Conservation (phyloP, 192 early-diverging fungal genomes). For the Linnemannia zychae region DNA sequence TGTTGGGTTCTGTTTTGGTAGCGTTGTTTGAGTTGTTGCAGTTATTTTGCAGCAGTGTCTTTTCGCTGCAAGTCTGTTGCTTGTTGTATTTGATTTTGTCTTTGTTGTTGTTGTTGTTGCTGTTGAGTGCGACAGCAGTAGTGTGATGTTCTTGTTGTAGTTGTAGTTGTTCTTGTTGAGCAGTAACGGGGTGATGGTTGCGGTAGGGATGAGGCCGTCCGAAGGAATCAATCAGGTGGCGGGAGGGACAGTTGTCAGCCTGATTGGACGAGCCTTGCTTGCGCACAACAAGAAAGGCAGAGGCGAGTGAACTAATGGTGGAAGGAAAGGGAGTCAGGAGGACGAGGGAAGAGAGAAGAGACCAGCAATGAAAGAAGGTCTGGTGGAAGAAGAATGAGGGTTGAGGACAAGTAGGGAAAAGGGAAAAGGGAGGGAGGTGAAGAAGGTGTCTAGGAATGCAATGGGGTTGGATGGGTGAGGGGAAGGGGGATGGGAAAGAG, state of each 20-base stretch:
- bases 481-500: background rate
- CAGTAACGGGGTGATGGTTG: constrained; percentile 9
- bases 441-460: too few species aligned
- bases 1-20: background rate
- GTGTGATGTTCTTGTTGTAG: too few species aligned
- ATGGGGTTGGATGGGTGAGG: too few species aligned
- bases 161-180: background rate
- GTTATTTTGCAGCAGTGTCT: background rate
- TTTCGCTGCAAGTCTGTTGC: background rate
- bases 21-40: background rate
- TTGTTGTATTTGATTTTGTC: background rate
- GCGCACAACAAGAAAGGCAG: constrained; percentile 14
- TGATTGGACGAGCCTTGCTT: constrained; percentile 29
- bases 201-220: constrained; percentile 3
- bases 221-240: constrained; percentile 17
- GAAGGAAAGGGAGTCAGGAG: background rate
- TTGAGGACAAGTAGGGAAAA: too few species aligned
- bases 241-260: constrained; percentile 16
- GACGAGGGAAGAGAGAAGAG: background rate
- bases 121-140: background rate
- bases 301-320: constrained; percentile 10
- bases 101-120: background rate
- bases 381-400: too few species aligned
- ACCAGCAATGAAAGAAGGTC: background rate
- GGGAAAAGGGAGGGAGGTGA: too few species aligned